These are phyloP conservation scores for Xerocomellus chrysenteron DNA, from an alignment of 768 basidiomycete species.

Conservation along the genomic window DNA sequence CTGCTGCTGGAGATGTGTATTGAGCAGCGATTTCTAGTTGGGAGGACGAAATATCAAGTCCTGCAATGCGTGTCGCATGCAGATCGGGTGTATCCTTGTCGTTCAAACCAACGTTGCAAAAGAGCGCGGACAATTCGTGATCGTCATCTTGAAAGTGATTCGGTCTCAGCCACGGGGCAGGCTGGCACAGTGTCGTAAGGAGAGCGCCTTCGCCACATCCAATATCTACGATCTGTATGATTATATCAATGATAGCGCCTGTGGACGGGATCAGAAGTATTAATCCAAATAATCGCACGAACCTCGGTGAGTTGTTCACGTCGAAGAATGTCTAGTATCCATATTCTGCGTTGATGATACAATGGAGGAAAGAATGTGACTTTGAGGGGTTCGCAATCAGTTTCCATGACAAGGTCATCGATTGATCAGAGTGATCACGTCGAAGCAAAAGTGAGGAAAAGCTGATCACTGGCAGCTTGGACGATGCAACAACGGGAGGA, in stretches of 20 bases:
- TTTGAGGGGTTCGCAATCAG: conserved; percentile 28
- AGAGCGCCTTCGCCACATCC: conserved; percentile 85
- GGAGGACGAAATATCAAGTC: conserved; percentile 60
- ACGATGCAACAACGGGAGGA: not conserved
- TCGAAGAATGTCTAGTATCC: conserved; percentile 65
- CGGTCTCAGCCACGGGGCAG: conserved; percentile 66
- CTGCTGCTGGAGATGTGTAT: conserved; percentile 43
- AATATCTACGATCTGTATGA: conserved; percentile 67
- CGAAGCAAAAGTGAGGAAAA: not conserved
- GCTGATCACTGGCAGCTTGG: not conserved
- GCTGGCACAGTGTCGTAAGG: conserved; percentile 66
- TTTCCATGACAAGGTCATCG: conserved; percentile 17
- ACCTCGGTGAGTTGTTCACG: conserved; percentile 57
- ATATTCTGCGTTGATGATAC: conserved; percentile 65
- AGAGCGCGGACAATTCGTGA: conserved; percentile 19
- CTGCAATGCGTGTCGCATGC: conserved; percentile 55
- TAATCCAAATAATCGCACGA: conserved; percentile 9
- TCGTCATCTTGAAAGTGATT: conserved; percentile 21
- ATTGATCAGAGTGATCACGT: conserved; percentile 7
- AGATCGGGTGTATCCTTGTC: conserved; percentile 54
- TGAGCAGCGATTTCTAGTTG: conserved; percentile 57
- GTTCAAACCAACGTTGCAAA: conserved; percentile 20
- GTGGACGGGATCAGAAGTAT: not conserved
- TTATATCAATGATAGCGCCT: not conserved
- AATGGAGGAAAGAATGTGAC: conserved; percentile 72